Evolutionary conservation across 2,329 filamentous ascomycete genomes (phyloP).

Genomic region (Diaporthe citrichinensis): DNA sequence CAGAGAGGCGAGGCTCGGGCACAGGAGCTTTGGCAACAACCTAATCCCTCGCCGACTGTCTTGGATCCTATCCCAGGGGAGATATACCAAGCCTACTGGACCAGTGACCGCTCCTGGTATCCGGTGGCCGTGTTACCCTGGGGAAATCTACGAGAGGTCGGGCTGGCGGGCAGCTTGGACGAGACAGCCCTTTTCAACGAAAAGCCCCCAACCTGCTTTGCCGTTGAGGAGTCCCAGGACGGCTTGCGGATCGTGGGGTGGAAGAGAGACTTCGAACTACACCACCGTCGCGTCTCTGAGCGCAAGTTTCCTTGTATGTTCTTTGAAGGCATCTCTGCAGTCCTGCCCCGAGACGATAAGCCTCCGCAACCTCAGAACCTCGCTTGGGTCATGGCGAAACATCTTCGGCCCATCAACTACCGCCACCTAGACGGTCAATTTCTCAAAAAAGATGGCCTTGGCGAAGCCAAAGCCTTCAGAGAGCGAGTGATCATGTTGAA

Average conservation of each 20-base stretch:
- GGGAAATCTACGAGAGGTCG: neutral
- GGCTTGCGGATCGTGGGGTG: neutral
- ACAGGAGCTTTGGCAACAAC: neutral
- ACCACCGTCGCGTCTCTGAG: neutral
- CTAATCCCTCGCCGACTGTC: neutral
- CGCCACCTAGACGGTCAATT: neutral
- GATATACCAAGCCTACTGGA: constrained; percentile 10
- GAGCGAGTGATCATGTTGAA: neutral
- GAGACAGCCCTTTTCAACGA: neutral
- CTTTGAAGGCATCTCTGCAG: neutral
- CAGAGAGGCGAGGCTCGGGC: neutral
- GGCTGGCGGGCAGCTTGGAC: neutral
- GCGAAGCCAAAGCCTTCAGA: neutral
- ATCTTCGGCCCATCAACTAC: neutral
- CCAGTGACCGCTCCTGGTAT: neutral
- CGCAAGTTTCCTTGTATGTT: constrained; percentile 21
- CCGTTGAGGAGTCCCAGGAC: neutral
- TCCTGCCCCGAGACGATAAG: neutral
- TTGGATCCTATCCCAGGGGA: neutral
- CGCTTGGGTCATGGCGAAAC: neutral
- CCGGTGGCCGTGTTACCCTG: constrained; percentile 1
- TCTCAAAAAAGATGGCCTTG: neutral
- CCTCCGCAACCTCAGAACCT: neutral
- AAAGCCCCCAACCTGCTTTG: neutral
- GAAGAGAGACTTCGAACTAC: neutral